A percentile compares a stretch with the other conserved stretches of the same genome.
These are phyloP conservation scores for Leucogyrophana mollusca DNA, from an alignment of 768 basidiomycete genomes.

Conservation along the genomic window DNA sequence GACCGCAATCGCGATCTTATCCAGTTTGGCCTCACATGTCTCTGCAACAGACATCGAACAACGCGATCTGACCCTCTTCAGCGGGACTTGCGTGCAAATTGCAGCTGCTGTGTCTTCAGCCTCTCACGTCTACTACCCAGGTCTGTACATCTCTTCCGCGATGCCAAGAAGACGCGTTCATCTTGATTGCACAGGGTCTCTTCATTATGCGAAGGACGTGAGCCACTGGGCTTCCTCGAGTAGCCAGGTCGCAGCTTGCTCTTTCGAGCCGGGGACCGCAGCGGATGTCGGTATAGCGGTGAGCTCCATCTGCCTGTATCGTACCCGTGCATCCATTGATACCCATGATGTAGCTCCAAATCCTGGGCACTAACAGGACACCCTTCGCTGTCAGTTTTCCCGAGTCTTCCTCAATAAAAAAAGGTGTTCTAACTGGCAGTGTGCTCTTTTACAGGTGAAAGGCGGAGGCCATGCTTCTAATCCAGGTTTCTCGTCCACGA, in stretches of 20 bases:
- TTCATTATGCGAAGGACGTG: slow-evolving; percentile 40
- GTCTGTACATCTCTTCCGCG: slow-evolving; percentile 22
- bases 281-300: slow-evolving; percentile 55
- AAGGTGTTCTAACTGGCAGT: no score
- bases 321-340: not conserved
- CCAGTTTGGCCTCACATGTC: no score
- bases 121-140: slow-evolving; percentile 45
- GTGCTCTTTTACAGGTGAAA: slow-evolving; percentile 23
- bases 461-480: slow-evolving; percentile 17
- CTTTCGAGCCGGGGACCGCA: slow-evolving; percentile 56
- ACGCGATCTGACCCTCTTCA: no score
- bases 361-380: slow-evolving; percentile 42
- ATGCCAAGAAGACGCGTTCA: no score
- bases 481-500: slow-evolving; percentile 18
- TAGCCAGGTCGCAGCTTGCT: slow-evolving; percentile 44
- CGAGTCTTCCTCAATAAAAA: no score
- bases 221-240: slow-evolving; percentile 51
- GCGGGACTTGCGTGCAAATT: slow-evolving; percentile 34
- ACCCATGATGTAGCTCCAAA: slow-evolving; percentile 37
- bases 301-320: slow-evolving; percentile 2
- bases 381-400: slow-evolving; percentile 58
- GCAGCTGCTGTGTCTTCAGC: slow-evolving; percentile 36
- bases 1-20: no score
- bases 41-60: no score
- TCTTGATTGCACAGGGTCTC: not conserved